Conservation (phyloP, 1,139 yeast genomes). For the Spathaspora sp. region DNA sequence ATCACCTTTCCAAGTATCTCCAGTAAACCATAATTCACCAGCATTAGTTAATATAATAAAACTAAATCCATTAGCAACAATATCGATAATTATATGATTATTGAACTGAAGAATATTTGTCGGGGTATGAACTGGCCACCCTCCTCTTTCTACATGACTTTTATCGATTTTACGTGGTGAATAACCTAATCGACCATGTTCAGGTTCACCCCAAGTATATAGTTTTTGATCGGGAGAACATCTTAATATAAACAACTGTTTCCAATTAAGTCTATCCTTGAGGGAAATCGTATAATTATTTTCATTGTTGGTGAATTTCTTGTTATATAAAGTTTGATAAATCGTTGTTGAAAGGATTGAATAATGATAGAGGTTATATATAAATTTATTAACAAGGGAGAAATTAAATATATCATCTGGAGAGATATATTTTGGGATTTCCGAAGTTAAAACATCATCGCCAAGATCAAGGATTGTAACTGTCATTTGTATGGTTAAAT, state of each 20-base stretch:
- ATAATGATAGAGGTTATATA: slow-evolving; percentile 21
- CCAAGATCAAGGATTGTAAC: slow-evolving; percentile 29
- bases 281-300: slow-evolving; percentile 33
- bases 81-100: slow-evolving; percentile 46
- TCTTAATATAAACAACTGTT: slow-evolving; percentile 46
- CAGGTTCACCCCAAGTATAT: slow-evolving; percentile 64
- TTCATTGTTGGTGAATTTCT: slow-evolving; percentile 36
- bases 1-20: slow-evolving; percentile 41
- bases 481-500: too few species aligned
- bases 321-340: slow-evolving; percentile 50
- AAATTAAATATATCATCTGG: slow-evolving; percentile 48
- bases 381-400: slow-evolving; percentile 38
- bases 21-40: slow-evolving; percentile 57
- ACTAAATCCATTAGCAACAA: slow-evolving; percentile 69
- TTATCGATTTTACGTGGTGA: slow-evolving; percentile 27
- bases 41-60: slow-evolving; percentile 56
- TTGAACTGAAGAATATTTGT: slow-evolving; percentile 34
- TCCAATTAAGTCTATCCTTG: slow-evolving; percentile 52
- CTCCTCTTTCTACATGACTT: slow-evolving; percentile 26
- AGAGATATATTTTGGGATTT: slow-evolving; percentile 36
- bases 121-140: slow-evolving; percentile 43
- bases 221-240: slow-evolving; percentile 39
- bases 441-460: slow-evolving; percentile 45
- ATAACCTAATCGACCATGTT: slow-evolving; percentile 60
- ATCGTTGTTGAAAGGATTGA: slow-evolving; percentile 31